Evolutionary conservation across 2,329 filamentous ascomycete genomes (phyloP), one percentile per base, ranked within the genome.

Genomic region (Lachnellula occidentalis): DNA sequence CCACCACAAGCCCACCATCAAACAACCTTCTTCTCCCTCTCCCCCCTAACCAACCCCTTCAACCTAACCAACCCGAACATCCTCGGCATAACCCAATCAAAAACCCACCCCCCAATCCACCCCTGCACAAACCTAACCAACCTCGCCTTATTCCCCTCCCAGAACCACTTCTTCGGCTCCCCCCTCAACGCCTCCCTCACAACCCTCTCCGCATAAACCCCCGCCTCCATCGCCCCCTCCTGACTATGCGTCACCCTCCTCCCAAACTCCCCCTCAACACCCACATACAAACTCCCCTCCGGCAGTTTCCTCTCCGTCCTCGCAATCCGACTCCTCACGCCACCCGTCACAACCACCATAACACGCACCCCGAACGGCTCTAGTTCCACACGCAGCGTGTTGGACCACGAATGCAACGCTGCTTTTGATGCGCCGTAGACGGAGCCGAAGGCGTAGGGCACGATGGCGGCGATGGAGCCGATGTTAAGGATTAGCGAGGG

Each of bases 361-460:
- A 65, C 63, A 4, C 56, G 43, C 1, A 69, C 64, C n/a, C 54
- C 59, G 17, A 58, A 64, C 2, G 66, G 66, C 5, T 58, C 63
- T 19, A 69, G 56, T 49, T 69, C 66, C 0, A 67, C 51, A 6
- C 66, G 58, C 1, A 67, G 58, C 1, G 58, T 64, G 2, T 63
- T 51, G 9, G 58, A 58, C 24, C 57, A 62, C 1, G 57, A 34
- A 21, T 64, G 58, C 1, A 69, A 31, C 1, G 92, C 92, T 19
- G 91, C 90, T 74, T 96, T 96, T 57, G 88, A 90, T 2, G 91
- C 89, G 70, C 92, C 96, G 79, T 96, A 96, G 68, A 96, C 92
- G 69, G 84, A 84, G 21, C 91, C 91, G 45, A 90, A 90, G 1
- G 85, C 78, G 71, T 96, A 96, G 3, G 88, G 82, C 61, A 95